Base-by-base conservation (phyloP, 169 alveolate genomes). In the Plasmodium cynomolgi region DNA sequence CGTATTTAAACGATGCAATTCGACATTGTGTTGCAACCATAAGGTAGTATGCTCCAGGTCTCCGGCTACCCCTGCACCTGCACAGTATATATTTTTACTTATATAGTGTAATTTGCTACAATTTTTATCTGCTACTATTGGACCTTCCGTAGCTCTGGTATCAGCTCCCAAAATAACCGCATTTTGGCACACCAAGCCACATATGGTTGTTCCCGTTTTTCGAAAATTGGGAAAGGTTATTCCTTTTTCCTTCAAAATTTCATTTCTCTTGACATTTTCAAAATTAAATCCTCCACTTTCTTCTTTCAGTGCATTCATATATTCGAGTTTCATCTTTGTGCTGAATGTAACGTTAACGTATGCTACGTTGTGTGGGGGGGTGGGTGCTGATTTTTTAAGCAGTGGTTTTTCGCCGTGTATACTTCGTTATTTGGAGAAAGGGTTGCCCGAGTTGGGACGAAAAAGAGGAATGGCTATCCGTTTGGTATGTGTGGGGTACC, bases 51-150 rank as follows among this genome's bases (percentile, higher is more conserved):
- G 99, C 82, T 98, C 99, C 80, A 98, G 97, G 95, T 99, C 99
- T 33, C 99, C 99, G 0, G 99, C 99, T 31, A 99, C 99, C 50
- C 99, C 99, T 39, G 99, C 99, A 29, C 99, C 99, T 34, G 99
- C 99, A 83, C 99, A 98, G 94, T 96, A 98, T 91, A 99, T 99
- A 92, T 98, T 98, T 84, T 99, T 99, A 75, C 99, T 98, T 9
- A 99, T 96, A 75, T 97, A 91, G 95, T 99, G 99, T 50, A 99
- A 96, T 97, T 99, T 99, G 88, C 97, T 97, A 93, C 99, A 99
- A 97, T 98, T 97, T 92, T 99, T 98, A 93, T 98, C 99, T 11
- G 99, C 99, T n/a, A 99, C 99, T 20, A 98, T 98, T n/a, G 99
- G 96, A 7, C 99, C 99, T 58, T 96, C 99, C 2, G 99, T 99